phyloP scores from a whole-genome alignment of 2,329 filamentous ascomycete genomes.

The Colletotrichum sp. region DNA sequence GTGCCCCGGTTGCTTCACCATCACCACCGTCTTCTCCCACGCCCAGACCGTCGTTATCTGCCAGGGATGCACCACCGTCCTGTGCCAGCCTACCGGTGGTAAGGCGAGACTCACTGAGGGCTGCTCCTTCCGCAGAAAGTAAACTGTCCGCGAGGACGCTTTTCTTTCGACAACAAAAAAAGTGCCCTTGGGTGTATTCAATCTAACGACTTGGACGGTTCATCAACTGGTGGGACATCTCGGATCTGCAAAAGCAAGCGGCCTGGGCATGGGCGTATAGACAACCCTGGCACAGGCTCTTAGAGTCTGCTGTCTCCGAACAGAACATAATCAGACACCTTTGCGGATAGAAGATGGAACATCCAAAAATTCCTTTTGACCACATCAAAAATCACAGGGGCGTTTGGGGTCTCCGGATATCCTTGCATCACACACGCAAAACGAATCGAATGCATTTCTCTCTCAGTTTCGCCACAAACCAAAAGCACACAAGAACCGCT shows the following conservation, averaged over 20 bases:
- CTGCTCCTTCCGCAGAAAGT: conserved; percentile 99
- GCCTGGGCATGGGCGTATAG: conserved; percentile 55
- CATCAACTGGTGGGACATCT: conserved; percentile 56
- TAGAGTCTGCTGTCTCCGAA: conserved; percentile 34
- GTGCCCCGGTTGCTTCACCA: conserved; percentile 99
- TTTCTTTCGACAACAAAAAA: conserved; percentile 37
- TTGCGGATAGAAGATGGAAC: conserved; percentile 77
- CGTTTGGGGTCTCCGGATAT: conserved; percentile 83
- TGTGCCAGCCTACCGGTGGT: conserved; percentile 99
- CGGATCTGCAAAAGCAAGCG: conserved; percentile 60
- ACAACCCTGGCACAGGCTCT: conserved; percentile 41
- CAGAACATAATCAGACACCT: conserved; percentile 50
- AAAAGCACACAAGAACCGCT: conserved; percentile 35
- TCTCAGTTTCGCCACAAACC: conserved; percentile 27
- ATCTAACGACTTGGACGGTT: conserved; percentile 53
- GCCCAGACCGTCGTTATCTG: conserved; percentile 99
- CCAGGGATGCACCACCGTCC: conserved; percentile 98
- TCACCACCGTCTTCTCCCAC: conserved; percentile 99
- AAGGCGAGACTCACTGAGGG: conserved; percentile 99
- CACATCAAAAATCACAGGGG: conserved; percentile 55
- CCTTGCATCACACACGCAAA: conserved; percentile 61
- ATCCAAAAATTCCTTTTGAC: conserved; percentile 58
- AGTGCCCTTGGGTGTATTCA: conserved; percentile 39
- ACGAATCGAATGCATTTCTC: conserved; percentile 35
- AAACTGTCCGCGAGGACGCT: conserved; percentile 61